A percentile compares a stretch with the other conserved stretches of the same genome.
These are phyloP conservation scores for Chionographis japonica DNA, from an alignment of 106 monocot species.

Conservation along the genomic window DNA sequence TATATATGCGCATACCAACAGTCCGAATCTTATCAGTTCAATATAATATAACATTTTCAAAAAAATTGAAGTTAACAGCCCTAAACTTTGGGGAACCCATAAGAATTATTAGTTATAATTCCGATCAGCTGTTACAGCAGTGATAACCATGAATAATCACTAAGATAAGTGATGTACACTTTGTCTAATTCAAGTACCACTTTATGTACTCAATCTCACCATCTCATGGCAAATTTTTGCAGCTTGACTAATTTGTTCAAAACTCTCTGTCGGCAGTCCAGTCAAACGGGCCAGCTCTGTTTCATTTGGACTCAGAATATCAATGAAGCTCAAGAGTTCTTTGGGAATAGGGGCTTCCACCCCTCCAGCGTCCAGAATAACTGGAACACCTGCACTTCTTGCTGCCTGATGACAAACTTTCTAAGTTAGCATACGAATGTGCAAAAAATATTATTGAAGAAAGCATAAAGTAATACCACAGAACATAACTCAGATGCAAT, in stretches of 20 bases:
- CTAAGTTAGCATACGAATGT: background rate
- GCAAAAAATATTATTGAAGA: no score
- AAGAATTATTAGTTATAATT: no score
- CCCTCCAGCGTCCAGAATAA: slow-evolving; percentile 86
- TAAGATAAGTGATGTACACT: no score
- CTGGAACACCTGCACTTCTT: slow-evolving; percentile 62
- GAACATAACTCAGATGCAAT: no score
- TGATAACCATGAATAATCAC: no score
- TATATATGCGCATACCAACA: no score
- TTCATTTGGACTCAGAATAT: slow-evolving; percentile 96
- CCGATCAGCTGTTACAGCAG: no score
- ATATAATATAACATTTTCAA: no score
- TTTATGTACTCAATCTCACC: slow-evolving; percentile 31
- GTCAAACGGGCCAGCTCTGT: slow-evolving; percentile 80
- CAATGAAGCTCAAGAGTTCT: slow-evolving; percentile 58
- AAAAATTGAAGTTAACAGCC: no score
- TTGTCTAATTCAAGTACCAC: background rate
- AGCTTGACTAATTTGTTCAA: slow-evolving; percentile 70
- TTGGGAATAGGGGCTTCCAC: slow-evolving; percentile 68
- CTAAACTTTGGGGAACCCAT: no score
- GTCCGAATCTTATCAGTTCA: no score
- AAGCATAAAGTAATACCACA: no score
- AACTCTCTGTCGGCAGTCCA: slow-evolving; percentile 74
- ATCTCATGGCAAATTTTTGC: slow-evolving; percentile 58
- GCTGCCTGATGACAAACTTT: slow-evolving; percentile 46